Evolutionary conservation across 164 flowering plant species (phyloP).

Genomic region (Macadamia tetraphylla): DNA sequence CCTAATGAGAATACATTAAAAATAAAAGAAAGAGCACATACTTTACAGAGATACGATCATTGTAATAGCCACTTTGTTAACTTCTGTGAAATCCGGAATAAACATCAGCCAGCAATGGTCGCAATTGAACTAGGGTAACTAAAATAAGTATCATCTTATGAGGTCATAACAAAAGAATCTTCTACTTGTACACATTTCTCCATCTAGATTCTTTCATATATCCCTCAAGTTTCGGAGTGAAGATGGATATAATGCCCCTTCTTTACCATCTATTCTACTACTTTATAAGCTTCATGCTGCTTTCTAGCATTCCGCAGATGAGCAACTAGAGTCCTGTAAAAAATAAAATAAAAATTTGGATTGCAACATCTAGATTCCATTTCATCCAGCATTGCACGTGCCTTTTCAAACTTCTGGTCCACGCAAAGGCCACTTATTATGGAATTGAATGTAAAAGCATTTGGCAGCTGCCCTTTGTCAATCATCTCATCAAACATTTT

Average conservation of each 20-base stretch:
- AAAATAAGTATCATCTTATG: background rate
- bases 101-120: background rate
- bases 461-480: conserved; percentile 66
- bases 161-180: conserved; percentile 3
- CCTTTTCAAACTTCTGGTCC: conserved; percentile 64
- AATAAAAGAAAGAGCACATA: no score
- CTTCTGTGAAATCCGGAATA: no score
- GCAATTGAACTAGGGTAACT: background rate
- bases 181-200: background rate
- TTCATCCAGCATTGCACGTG: conserved; percentile 59
- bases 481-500: conserved; percentile 67
- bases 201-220: conserved; percentile 40
- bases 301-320: conserved; percentile 68
- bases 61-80: no score
- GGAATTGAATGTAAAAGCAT: conserved; percentile 83
- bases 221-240: conserved; percentile 40
- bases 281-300: conserved; percentile 58
- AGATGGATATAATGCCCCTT: conserved; percentile 61
- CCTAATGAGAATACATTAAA: no score
- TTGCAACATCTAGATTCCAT: conserved; percentile 81
- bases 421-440: conserved; percentile 89
- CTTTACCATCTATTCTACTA: conserved; percentile 57
- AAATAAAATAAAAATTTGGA: conserved; percentile 64
- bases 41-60: no score
- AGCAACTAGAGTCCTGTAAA: conserved; percentile 67